phyloP scores from a whole-genome alignment of 23 red algal species.

The Cyanidiococcus yangmingshanensis region DNA sequence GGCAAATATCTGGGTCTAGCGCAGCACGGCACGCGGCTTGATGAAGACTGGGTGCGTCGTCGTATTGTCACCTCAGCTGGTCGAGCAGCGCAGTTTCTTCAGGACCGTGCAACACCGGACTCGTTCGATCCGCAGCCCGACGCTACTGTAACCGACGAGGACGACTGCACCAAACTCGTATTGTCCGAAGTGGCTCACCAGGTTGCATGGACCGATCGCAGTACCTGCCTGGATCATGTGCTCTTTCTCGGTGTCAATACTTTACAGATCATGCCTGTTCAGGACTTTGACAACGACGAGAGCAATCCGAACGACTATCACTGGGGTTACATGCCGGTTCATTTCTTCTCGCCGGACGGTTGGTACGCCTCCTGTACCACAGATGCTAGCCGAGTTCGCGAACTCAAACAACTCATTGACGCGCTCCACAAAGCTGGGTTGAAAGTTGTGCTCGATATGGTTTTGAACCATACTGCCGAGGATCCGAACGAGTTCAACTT shows the following conservation, averaged over 20 bases:
- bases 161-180: neutral
- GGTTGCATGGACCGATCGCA: neutral
- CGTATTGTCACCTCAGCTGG: neutral
- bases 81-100: neutral
- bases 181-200: neutral
- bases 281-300: constrained; percentile 82
- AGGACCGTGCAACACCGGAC: neutral
- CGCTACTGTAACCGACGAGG: neutral
- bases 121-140: neutral
- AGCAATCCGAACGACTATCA: constrained; percentile 27
- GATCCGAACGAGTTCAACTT: constrained; percentile 65
- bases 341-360: constrained; percentile 74
- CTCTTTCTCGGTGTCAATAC: constrained; percentile 60
- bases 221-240: constrained; percentile 55
- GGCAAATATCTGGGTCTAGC: constrained; percentile 69
- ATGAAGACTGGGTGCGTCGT: neutral
- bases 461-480: constrained; percentile 92
- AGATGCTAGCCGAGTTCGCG: constrained; percentile 46
- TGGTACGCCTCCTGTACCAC: constrained; percentile 64
- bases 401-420: constrained; percentile 69
- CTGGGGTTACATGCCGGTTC: constrained; percentile 94
- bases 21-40: constrained; percentile 28
- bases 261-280: constrained; percentile 65
- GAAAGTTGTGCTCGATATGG: constrained; percentile 84
- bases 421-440: constrained; percentile 57